These are phyloP conservation scores for Cladosporium oxysporum DNA, from an alignment of 2,329 filamentous ascomycete species.

Conservation along the genomic window DNA sequence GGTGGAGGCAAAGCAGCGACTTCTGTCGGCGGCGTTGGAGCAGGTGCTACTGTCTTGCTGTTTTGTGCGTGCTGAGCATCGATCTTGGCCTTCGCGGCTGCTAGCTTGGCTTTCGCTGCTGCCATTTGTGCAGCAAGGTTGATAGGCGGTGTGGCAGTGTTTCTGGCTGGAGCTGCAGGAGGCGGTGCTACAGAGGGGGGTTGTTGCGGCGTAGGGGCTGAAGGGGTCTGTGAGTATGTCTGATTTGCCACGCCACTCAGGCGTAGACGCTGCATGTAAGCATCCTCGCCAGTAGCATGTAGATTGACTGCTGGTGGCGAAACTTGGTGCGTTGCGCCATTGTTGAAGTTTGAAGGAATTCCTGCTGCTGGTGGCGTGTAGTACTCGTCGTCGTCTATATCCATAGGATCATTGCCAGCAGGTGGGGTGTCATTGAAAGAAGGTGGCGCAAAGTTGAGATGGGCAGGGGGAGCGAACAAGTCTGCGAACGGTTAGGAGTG, in stretches of 20 bases:
- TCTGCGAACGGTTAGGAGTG: background rate
- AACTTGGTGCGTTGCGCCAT: conserved; percentile 50
- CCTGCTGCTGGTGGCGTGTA: conserved; percentile 29
- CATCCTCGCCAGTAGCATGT: conserved; percentile 69
- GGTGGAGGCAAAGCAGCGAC: conserved; percentile 23
- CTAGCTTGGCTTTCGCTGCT: conserved; percentile 29
- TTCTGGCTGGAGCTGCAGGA: conserved; percentile 17
- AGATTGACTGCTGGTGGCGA: conserved; percentile 42
- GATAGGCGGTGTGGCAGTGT: background rate
- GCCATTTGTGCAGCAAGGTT: conserved; percentile 24
- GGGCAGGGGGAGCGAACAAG: conserved; percentile 26
- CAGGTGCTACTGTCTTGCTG: conserved; percentile 12
- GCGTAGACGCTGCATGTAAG: conserved; percentile 63
- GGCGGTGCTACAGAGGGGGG: conserved; percentile 29
- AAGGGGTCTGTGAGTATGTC: background rate
- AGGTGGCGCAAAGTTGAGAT: conserved; percentile 54
- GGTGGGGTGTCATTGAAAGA: conserved; percentile 24
- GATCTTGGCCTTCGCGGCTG: conserved; percentile 30
- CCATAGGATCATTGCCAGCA: conserved; percentile 5
- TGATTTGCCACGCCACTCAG: conserved; percentile 45
- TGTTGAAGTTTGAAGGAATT: conserved; percentile 52
- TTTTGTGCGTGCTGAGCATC: conserved; percentile 19
- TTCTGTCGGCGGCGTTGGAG: conserved; percentile 18
- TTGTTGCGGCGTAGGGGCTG: conserved; percentile 36
- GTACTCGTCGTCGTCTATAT: conserved; percentile 27